Evolutionary conservation across 2,329 filamentous ascomycete genomes (phyloP), one percentile per base, ranked within the genome.

Genomic region (Trichoderma atrobrunneum): DNA sequence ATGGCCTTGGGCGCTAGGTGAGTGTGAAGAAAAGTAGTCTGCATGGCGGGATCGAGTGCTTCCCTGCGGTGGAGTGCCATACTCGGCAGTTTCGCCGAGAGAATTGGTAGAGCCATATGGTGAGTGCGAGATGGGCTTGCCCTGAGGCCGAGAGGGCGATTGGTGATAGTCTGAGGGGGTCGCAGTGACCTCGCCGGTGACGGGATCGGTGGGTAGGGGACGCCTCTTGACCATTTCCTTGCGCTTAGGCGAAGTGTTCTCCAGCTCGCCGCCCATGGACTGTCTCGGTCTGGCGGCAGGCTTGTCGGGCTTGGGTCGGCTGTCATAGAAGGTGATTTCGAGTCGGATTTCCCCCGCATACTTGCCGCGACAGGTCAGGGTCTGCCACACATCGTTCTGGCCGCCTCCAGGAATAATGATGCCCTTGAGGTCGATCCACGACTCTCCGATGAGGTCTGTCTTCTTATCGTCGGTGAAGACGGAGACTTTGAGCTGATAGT

Each of bases 381-480:
- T 90, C 80, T 98, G 95, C 96, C 96, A 99, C 70, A 93, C 86
- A 81, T 99, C 96, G 79, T 89, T 94, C 82, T 98, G 94, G n/a
- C 96, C 95, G 63, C 96, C 96, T 62, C 96, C 95, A 2, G 90
- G 86, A 24, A 95, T 87, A 74, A 99, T 88, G 77, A 99, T 92
- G 76, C 90, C 88, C 76, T 91, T 90, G 73, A 99, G 86, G 78
- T 93, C 92, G 72, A 98, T 89, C 91, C 93, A 98, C 7, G 93
- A 91, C 82, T 99, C 96, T 75, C 96, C 96, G 77, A 99, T 98
- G 75, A 99, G 83, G 76, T 99, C 96, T 0, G 95, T 98, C 84
- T 92, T 97, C 85, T 98, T 98, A 83, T 99, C 96, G 78, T 99
- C 96, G 80, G 97, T 98, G 84, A 99, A 99, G 7, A 98, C 89